These are phyloP conservation scores for Kwoniella dejecticola DNA, from an alignment of 768 basidiomycete genomes.

Conservation along the genomic window DNA sequence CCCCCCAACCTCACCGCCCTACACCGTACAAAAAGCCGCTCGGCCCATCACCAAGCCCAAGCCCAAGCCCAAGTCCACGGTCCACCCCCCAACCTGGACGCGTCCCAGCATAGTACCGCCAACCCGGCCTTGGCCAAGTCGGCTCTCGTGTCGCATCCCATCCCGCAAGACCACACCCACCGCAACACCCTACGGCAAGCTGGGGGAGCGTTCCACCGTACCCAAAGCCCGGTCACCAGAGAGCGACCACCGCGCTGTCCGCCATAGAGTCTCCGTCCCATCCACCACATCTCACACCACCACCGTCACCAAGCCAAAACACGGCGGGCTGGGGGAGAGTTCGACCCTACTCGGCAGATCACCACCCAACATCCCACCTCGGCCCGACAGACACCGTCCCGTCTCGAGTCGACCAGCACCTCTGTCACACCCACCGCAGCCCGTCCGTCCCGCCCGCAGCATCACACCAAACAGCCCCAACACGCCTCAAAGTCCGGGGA, in stretches of 20 bases:
- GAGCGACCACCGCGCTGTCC: constrained; percentile 27
- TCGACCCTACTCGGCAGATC: background rate
- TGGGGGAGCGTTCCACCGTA: background rate
- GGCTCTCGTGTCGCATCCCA: background rate
- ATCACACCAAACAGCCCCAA: background rate
- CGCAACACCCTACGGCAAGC: background rate
- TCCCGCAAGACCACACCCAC: background rate
- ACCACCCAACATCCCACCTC: background rate
- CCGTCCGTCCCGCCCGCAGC: background rate
- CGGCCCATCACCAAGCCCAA: background rate
- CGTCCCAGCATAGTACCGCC: background rate
- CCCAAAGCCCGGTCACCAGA: constrained; percentile 50
- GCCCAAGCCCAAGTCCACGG: no score
- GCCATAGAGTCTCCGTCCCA: background rate
- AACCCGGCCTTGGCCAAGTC: background rate
- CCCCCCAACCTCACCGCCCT: background rate
- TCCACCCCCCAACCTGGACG: no score
- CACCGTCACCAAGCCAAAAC: no score
- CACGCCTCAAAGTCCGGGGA: background rate
- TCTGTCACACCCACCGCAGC: background rate
- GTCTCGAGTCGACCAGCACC: background rate
- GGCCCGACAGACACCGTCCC: constrained; percentile 34
- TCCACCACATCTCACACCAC: background rate
- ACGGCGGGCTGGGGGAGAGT: constrained; percentile 34
- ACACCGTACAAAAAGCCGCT: background rate